phyloP scores from a whole-genome alignment of 1,139 yeast species.

The Lodderomyces parapsilosis region DNA sequence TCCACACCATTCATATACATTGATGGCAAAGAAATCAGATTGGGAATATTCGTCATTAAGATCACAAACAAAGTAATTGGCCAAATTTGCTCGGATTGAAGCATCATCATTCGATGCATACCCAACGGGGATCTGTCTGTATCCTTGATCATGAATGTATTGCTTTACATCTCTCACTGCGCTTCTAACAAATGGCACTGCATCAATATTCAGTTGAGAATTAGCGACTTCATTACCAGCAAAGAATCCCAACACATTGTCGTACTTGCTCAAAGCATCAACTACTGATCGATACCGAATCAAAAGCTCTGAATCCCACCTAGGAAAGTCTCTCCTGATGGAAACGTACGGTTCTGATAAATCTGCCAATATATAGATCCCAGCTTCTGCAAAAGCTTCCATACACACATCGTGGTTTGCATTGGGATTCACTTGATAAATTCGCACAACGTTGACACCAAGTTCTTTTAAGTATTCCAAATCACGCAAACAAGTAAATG shows the following conservation, averaged over 20 bases:
- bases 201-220: slow-evolving; percentile 44
- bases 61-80: slow-evolving; percentile 51
- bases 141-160: slow-evolving; percentile 41
- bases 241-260: slow-evolving; percentile 55
- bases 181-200: slow-evolving; percentile 63
- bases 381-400: slow-evolving; percentile 50
- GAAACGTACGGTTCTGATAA: slow-evolving; percentile 54
- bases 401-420: slow-evolving; percentile 55
- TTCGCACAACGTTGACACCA: slow-evolving; percentile 54
- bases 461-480: slow-evolving; percentile 45
- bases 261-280: slow-evolving; percentile 47
- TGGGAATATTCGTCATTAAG: slow-evolving; percentile 15
- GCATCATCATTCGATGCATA: slow-evolving; percentile 62
- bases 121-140: slow-evolving; percentile 59
- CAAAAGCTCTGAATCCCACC: slow-evolving; percentile 41
- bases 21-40: slow-evolving; percentile 58
- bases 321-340: slow-evolving; percentile 48
- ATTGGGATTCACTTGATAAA: slow-evolving; percentile 52
- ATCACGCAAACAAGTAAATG: slow-evolving; percentile 50
- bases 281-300: slow-evolving; percentile 48
- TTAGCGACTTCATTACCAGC: slow-evolving; percentile 66
- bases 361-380: slow-evolving; percentile 56
- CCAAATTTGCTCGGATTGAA: slow-evolving; percentile 43
- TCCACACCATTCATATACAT: slow-evolving; percentile 72
- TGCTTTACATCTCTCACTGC: slow-evolving; percentile 56